Evolutionary conservation across 148 eudicot genomes (phyloP), one percentile per base, ranked within the genome.

Genomic region (Selenicereus undatus): DNA sequence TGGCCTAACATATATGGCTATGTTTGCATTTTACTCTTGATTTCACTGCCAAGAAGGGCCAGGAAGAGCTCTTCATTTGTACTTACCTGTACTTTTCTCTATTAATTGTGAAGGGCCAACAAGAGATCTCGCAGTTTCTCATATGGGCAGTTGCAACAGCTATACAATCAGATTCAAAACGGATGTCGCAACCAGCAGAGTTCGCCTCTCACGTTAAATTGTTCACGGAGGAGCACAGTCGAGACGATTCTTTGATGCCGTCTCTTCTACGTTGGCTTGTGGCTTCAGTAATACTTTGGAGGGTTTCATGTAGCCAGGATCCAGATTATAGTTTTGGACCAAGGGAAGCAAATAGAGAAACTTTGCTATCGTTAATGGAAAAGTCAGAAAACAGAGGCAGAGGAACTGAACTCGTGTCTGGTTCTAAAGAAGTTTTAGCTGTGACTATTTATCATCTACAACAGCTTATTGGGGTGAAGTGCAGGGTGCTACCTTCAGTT

Each of bases 221-320:
- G 20, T 36, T 22, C 76, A 30, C 45, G 8, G 81, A 75, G 51
- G 88, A 82, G 42, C 78, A 82, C 69, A 50, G 64, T 21, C 70
- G 66, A 64, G 89, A 88, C 76, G 97, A 92, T 27, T 83, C 91
- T 77, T 81, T 91, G 36, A 39, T 82, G 71, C 83, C 91, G 71
- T 90, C 86, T 76, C 97, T 96, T 81, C 76, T 93, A 75, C 91
- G 91, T 21, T 96, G 99, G 99, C 85, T 96, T 71, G 87, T 90
- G 71, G 99, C 98, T 64, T 92, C 97, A 35, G 90, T 88, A 66
- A 88, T 96, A 54, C 84, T 88, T 48, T 89, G 89, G 79, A 83
- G 81, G 79, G 82, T 83, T 74, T 89, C 93, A 56, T 77, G 42
- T 76, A 86, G 84, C 52, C 79, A 48, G 13, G 81, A 65, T 56